Percentiles rank a stretch among this genome's conserved stretches.
phyloP scores from a whole-genome alignment of 2,329 filamentous ascomycete genomes.

The Epichloe sylvatica region DNA sequence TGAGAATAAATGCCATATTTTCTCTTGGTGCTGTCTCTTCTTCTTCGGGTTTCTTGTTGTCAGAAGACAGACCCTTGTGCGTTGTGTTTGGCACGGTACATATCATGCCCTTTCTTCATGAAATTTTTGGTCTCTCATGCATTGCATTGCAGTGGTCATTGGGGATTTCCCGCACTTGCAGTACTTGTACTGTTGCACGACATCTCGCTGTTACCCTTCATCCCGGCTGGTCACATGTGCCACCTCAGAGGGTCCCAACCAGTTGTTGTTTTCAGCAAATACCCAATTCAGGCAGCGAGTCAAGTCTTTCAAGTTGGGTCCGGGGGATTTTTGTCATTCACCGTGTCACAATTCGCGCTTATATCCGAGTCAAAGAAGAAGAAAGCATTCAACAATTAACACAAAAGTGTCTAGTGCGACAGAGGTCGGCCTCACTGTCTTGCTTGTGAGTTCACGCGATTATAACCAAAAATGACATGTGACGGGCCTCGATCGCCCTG shows the following conservation, averaged over 20 bases:
- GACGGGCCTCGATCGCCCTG: background rate
- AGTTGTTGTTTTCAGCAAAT: background rate
- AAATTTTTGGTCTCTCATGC: background rate
- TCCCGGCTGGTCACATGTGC: background rate
- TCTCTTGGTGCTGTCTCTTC: no score
- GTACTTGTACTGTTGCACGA: slow-evolving; percentile 2
- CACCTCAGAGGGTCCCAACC: background rate
- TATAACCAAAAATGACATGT: background rate
- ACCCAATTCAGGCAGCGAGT: background rate
- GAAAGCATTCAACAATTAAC: background rate
- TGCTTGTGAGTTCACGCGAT: slow-evolving; percentile 36
- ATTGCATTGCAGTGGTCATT: background rate
- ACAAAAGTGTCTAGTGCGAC: slow-evolving; percentile 44
- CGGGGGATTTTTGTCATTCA: background rate
- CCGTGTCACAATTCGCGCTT: background rate
- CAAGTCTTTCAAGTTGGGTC: background rate
- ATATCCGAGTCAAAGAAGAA: no score
- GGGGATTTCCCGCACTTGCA: background rate
- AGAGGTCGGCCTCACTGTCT: slow-evolving; percentile 55
- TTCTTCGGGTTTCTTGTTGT: background rate
- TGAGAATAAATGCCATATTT: background rate
- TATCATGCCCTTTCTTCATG: background rate
- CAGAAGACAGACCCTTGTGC: no score
- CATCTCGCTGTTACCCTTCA: slow-evolving; percentile 1
- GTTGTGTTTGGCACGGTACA: no score